Evolutionary conservation across 2,329 filamentous ascomycete genomes (phyloP).

Genomic region (Arthrocladium fulminans): DNA sequence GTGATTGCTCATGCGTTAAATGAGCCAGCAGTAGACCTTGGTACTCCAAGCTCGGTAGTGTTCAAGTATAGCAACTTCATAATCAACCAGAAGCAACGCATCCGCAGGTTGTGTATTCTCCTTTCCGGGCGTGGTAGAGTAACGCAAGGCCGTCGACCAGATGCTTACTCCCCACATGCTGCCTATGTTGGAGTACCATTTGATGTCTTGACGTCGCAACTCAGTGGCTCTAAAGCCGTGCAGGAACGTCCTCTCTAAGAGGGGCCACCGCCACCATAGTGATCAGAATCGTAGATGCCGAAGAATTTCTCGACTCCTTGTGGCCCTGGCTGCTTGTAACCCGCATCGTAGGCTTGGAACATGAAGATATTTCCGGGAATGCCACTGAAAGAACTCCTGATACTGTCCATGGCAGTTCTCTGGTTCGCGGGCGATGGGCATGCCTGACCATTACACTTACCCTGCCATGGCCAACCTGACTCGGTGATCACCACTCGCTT

Average conservation of each 20-base stretch:
- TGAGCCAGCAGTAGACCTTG: no score
- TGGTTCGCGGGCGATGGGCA: slow-evolving; percentile 62
- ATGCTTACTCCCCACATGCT: no score
- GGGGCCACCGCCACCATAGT: background rate
- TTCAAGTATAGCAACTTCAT: no score
- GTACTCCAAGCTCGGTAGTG: no score
- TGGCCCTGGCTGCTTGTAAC: slow-evolving; percentile 64
- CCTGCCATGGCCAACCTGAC: slow-evolving; percentile 72
- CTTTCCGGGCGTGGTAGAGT: no score
- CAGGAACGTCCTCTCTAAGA: background rate
- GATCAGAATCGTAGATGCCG: slow-evolving; percentile 40
- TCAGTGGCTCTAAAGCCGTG: background rate
- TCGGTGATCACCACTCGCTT: slow-evolving; percentile 69
- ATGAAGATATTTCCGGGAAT: slow-evolving; percentile 52
- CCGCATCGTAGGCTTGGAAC: slow-evolving; percentile 71
- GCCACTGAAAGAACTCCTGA: slow-evolving; percentile 50
- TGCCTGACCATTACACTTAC: slow-evolving; percentile 56
- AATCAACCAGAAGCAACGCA: no score
- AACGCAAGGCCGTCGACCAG: no score
- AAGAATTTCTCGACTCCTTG: slow-evolving; percentile 69
- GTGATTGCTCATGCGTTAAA: no score
- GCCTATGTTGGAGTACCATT: no score
- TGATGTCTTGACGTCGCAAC: background rate
- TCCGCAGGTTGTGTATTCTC: no score
- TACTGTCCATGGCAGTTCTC: slow-evolving; percentile 52